phyloP scores from a whole-genome alignment of 768 basidiomycete species.

The Cyathus striatus region DNA sequence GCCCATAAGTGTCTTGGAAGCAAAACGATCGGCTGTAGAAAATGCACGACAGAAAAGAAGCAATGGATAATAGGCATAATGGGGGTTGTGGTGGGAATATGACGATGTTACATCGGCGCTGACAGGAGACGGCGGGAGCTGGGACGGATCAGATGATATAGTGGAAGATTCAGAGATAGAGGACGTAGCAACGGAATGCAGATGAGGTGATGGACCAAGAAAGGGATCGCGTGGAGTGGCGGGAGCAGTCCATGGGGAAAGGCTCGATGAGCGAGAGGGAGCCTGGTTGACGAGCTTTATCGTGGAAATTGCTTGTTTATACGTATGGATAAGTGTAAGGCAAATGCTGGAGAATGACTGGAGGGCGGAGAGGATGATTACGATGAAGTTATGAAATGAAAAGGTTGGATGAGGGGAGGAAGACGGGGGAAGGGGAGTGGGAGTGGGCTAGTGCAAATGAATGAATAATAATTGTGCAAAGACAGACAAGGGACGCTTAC shows the following conservation, averaged over 20 bases:
- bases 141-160: conserved; percentile 9
- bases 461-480: neutral
- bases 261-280: conserved; percentile 8
- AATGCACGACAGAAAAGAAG: too few species aligned
- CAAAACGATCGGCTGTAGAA: conserved; percentile 42
- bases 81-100: too few species aligned
- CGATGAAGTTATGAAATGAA: conserved; percentile 51
- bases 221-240: conserved; percentile 1
- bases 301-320: conserved; percentile 59
- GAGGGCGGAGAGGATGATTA: conserved; percentile 69
- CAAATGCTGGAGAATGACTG: conserved; percentile 67
- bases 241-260: conserved; percentile 1
- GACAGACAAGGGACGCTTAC: conserved; percentile 15
- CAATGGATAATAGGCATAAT: too few species aligned
- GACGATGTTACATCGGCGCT: too few species aligned
- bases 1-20: conserved; percentile 41
- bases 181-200: conserved; percentile 5
- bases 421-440: conserved; percentile 8
- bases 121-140: conserved; percentile 1
- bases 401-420: conserved; percentile 19
- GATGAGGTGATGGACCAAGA: neutral
- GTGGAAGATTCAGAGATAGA: conserved; percentile 12
- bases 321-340: conserved; percentile 62
- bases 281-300: conserved; percentile 61
- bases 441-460: neutral